These are phyloP conservation scores for Penicillium odoratum DNA, from an alignment of 495 filamentous ascomycete genomes.

Conservation along the genomic window DNA sequence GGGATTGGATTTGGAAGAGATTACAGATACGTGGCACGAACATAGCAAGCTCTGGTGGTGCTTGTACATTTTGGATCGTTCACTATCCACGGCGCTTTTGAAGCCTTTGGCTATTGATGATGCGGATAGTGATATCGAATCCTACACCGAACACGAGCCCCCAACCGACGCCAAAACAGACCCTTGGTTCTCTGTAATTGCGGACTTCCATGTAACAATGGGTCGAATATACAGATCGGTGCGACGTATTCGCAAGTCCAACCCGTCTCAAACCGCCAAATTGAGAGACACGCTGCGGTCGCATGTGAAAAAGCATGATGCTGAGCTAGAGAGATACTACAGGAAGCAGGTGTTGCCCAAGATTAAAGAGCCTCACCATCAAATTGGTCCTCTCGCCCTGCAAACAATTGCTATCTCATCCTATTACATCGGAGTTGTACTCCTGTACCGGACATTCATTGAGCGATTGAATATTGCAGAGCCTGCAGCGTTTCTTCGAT, in stretches of 20 bases:
- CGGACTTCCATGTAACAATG: conserved; percentile 13
- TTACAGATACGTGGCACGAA: background rate
- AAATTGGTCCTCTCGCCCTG: conserved; percentile 2
- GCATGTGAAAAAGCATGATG: conserved; percentile 11
- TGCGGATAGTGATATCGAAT: conserved; percentile 13
- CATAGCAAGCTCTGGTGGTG: conserved; percentile 23
- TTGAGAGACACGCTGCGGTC: conserved; percentile 7
- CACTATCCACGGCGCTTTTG: conserved; percentile 15
- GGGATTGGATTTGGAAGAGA: conserved; percentile 16
- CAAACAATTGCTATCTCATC: conserved; percentile 15
- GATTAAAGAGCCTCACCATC: background rate
- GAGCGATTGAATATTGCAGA: conserved; percentile 9
- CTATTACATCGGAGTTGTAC: conserved; percentile 13
- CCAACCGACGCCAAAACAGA: conserved; percentile 1
- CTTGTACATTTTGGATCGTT: conserved; percentile 22
- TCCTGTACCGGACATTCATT: conserved; percentile 15
- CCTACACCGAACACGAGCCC: background rate
- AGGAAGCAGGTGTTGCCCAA: conserved; percentile 11
- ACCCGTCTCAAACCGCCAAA: conserved; percentile 5
- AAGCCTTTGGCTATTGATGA: conserved; percentile 22
- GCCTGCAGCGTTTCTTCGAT: conserved; percentile 11
- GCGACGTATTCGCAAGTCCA: conserved; percentile 10
- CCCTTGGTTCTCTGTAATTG: conserved; percentile 16
- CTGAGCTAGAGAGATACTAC: conserved; percentile 14
- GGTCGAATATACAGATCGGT: conserved; percentile 15